A percentile compares a stretch with the other conserved stretches of the same genome.
Evolutionary conservation across 495 filamentous ascomycete genomes (phyloP).

Genomic region (Hyaloscypha bicolor): DNA sequence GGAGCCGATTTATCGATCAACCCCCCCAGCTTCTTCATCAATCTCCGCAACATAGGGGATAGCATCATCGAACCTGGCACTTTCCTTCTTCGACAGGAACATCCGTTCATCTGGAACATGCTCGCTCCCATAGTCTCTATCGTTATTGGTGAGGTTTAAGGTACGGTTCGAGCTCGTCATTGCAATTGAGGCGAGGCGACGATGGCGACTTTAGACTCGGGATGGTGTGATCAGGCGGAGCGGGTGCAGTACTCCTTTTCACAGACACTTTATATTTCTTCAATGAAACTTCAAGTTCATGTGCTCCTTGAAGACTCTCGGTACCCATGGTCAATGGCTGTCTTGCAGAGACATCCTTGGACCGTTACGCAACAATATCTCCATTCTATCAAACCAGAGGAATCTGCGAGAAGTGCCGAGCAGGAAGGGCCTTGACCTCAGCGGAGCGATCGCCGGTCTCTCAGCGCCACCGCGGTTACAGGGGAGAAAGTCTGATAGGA

Average conservation of each 20-base stretch:
- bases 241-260: no score
- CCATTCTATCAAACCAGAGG: neutral
- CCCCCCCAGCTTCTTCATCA: neutral
- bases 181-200: neutral
- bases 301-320: no score
- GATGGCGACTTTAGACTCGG: constrained; percentile 2
- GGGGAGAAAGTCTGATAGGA: no score
- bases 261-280: no score
- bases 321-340: neutral
- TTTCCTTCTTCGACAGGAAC: constrained; percentile 3
- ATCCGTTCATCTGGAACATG: constrained; percentile 11
- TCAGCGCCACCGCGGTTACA: no score
- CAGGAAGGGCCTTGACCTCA: neutral
- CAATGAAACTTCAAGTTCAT: no score
- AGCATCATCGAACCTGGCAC: neutral
- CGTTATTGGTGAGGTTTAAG: constrained; percentile 10
- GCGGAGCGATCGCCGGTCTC: neutral
- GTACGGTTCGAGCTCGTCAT: neutral
- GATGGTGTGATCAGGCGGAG: constrained; percentile 8
- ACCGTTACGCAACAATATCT: neutral
- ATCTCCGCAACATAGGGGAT: neutral
- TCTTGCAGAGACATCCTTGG: neutral
- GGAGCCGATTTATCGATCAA: neutral
- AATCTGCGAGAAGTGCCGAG: neutral
- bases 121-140: neutral